Base-by-base conservation (phyloP, 441 rosid species). In the Aleurites moluccanus region DNA sequence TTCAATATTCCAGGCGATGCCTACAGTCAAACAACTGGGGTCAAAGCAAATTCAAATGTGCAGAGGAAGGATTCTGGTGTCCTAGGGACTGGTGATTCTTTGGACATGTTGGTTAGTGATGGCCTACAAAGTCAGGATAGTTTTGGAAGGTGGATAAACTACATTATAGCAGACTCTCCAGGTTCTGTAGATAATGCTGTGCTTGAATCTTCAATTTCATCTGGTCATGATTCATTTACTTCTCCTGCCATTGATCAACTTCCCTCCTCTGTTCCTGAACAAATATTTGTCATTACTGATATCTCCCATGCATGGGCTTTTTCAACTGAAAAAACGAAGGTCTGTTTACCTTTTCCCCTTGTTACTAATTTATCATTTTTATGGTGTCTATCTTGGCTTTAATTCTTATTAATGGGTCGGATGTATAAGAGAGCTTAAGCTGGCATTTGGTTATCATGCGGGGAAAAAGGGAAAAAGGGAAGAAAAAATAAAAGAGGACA, bases 271-370 rank as follows among this genome's bases (percentile, higher is more conserved):
- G 73, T 73, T 81, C 89, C 87, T 1, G 88, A 86, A 78, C 90
- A 89, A 60, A 73, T 84, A 77, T 96, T 94, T 87, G 78, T 67
- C 83, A 87, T 94, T 73, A 90, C 97, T 30, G 99, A 90, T 80
- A 82, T 92, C 70, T 90, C 98, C 74, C 98, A 97, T 79, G 83
- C 85, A 45, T 91, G 96, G 96, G 92, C 95, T 71, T 90, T 86
- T 82, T 85, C 96, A 73, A 83, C 87, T 56, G 95, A 94, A 83
- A 90, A 85, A 75, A 92, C 98, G 14, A 96, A 94, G 99, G 98
- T 92, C 66, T 77, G 33, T 63, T 75, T 56, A n/a, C 38, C 42
- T 27, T 63, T 70, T 64, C 45, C 35, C 27, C 40, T 13, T 45
- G 18, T 50, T 64, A 6, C 52, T 49, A 42, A 25, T 16, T 52